These are phyloP conservation scores for Trichosanthes cucumerina DNA, from an alignment of 306 rosid species.

Conservation along the genomic window DNA sequence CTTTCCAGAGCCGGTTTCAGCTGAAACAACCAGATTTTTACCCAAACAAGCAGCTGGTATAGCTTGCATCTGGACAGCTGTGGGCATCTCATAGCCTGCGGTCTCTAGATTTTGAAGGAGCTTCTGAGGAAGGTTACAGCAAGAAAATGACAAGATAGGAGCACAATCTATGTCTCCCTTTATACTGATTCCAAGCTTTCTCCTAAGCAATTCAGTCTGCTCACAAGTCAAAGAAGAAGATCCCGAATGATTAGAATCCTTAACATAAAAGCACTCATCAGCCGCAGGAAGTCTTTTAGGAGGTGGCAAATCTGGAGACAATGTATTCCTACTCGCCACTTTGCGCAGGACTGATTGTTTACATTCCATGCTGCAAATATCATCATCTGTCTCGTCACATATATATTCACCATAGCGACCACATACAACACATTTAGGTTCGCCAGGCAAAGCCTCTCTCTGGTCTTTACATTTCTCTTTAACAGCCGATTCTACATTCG, in stretches of 20 bases:
- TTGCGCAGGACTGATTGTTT: slow-evolving; percentile 41
- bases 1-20: slow-evolving; percentile 77
- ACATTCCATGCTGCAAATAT: slow-evolving; percentile 80
- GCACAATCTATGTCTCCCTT: slow-evolving; percentile 39
- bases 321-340: slow-evolving; percentile 14
- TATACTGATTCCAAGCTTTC: slow-evolving; percentile 50
- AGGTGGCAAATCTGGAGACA: slow-evolving; percentile 14
- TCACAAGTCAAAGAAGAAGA: slow-evolving; percentile 21
- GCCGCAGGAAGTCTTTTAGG: slow-evolving; percentile 33
- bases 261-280: slow-evolving; percentile 76
- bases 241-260: slow-evolving; percentile 25
- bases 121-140: slow-evolving; percentile 47
- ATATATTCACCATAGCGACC: slow-evolving; percentile 80
- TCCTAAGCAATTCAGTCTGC: slow-evolving; percentile 43
- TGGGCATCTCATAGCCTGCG: slow-evolving; percentile 70
- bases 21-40: slow-evolving; percentile 66
- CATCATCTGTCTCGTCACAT: slow-evolving; percentile 73
- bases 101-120: slow-evolving; percentile 66
- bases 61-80: slow-evolving; percentile 91
- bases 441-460: slow-evolving; percentile 60
- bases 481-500: slow-evolving; percentile 28
- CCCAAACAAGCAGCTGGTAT: slow-evolving; percentile 63
- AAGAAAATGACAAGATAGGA: slow-evolving; percentile 51
- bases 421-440: slow-evolving; percentile 62
- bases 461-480: slow-evolving; percentile 51